A percentile compares a stretch with the other conserved stretches of the same genome.
phyloP scores from a whole-genome alignment of 2,329 filamentous ascomycete genomes.

The Diaporthe longicolla region DNA sequence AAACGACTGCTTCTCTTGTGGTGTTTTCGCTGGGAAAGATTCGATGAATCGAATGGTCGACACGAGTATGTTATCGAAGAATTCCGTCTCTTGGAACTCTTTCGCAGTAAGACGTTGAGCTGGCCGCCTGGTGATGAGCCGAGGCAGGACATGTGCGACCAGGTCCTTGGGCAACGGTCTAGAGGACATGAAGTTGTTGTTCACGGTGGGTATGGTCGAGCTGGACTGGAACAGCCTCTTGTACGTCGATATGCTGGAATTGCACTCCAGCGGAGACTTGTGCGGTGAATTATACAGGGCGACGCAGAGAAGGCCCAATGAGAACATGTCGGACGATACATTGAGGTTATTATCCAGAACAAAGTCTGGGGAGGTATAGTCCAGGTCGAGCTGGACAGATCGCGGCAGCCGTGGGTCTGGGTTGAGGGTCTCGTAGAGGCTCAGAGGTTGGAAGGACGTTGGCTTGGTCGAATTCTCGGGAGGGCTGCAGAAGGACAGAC shows the following conservation, averaged over 20 bases:
- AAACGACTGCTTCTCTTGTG: conserved; percentile 91
- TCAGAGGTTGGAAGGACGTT: conserved; percentile 84
- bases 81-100: conserved; percentile 95
- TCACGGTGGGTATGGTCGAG: conserved; percentile 81
- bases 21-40: conserved; percentile 89
- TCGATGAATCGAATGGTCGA: conserved; percentile 97
- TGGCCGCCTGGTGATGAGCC: conserved; percentile 88
- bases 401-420: conserved; percentile 86
- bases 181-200: conserved; percentile 88
- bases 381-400: conserved; percentile 88
- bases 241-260: conserved; percentile 86
- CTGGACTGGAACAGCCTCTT: conserved; percentile 86
- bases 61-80: conserved; percentile 97
- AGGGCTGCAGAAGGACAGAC: conserved; percentile 89
- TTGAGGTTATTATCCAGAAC: conserved; percentile 92
- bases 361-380: conserved; percentile 96
- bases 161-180: conserved; percentile 86
- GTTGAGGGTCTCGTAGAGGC: conserved; percentile 86
- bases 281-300: conserved; percentile 97
- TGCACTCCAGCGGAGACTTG: conserved; percentile 84
- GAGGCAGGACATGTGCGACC: conserved; percentile 80
- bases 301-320: conserved; percentile 87
- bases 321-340: conserved; percentile 91
- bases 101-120: conserved; percentile 88
- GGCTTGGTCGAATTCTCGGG: conserved; percentile 81